Conservation (phyloP, 108 stramenopile genomes). For the Mayamaea pseudoterrestris region DNA sequence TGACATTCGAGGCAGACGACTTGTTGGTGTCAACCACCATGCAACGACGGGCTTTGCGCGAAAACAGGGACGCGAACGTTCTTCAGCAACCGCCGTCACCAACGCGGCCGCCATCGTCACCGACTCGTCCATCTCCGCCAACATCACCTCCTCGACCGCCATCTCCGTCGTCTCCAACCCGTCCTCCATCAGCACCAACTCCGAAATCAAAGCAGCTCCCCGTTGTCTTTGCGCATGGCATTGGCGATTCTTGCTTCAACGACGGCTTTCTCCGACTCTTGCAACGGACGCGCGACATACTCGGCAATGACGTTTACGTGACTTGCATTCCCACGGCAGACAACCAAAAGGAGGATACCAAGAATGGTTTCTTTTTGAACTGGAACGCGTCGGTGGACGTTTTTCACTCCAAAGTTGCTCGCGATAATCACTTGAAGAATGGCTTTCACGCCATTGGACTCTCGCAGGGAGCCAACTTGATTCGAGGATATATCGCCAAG, state of each 20-base stretch:
- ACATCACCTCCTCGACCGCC: too few relatives aligned
- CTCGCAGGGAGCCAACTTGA: slow-evolving; percentile 64
- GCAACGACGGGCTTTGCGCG: neutral
- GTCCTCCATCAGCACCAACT: neutral
- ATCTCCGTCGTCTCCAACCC: neutral
- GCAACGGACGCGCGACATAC: slow-evolving; percentile 16
- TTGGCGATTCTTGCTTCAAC: slow-evolving; percentile 75
- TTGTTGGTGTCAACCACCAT: neutral
- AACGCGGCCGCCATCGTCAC: neutral
- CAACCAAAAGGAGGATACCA: slow-evolving; percentile 42
- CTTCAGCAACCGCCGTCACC: neutral
- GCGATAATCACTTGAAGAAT: slow-evolving; percentile 28
- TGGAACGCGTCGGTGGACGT: slow-evolving; percentile 59
- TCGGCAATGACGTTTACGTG: slow-evolving; percentile 26
- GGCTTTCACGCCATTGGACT: slow-evolving; percentile 76
- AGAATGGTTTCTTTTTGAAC: slow-evolving; percentile 58
- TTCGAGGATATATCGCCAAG: slow-evolving; percentile 57
- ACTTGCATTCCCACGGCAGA: slow-evolving; percentile 58
- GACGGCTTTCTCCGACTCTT: slow-evolving; percentile 45
- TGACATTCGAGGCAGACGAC: too few relatives aligned
- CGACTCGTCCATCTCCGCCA: too few relatives aligned
- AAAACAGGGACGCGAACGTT: neutral
- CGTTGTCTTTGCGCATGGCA: slow-evolving; percentile 50
- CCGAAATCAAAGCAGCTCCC: slow-evolving; percentile 13
- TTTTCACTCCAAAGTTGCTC: slow-evolving; percentile 34